Evolutionary conservation across 2,329 filamentous ascomycete genomes (phyloP), one percentile per base, ranked within the genome.

Genomic region (Hymenoscyphus linearis): DNA sequence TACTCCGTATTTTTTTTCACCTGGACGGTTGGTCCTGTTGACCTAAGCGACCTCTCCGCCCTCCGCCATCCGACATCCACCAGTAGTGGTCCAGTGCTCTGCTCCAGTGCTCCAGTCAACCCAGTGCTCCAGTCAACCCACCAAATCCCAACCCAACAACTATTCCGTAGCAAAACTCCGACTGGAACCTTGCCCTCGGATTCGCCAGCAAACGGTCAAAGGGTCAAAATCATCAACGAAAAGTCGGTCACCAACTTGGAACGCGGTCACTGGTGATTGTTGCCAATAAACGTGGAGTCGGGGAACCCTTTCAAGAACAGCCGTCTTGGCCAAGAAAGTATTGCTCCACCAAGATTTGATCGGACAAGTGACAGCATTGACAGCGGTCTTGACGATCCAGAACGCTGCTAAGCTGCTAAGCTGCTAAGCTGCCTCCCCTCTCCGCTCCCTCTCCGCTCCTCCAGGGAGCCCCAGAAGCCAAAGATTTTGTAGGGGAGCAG

Each of bases 261-360:
- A 16, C 37, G 37, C n/a, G 37, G 37, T 40, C 37, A 18, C 44
- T 50, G 44, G 44, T 50, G 44, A 50, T n/a, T 44, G 37, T 44
- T 9, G 37, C n/a, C 37, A 44, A 53, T 25, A 36, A 9, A 22
- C 18, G n/a, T 50, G 52, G 57, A 31, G 22, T 16, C 40, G 47
- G 87, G 79, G 58, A 88, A 73, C 54, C 88, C 88, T 79, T 9
- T 31, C 31, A 31, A 31, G 6, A 9, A 31, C 31, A 55, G 83
- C 84, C 59, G 56, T 50, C 59, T 63, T 59, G 57, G 56, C 59
- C 25, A 35, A 60, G 18, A 36, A 22, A 31, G 56, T 35, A 50
- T 50, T 55, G 36, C 34, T 54, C 52, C 31, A 22, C 53, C 54
- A 27, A 40, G 44, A 57, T 61, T 36, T 35, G 56, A 40, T 37